Conservation (phyloP, 345 rosid species). For the Eucalyptus curtisii region DNA sequence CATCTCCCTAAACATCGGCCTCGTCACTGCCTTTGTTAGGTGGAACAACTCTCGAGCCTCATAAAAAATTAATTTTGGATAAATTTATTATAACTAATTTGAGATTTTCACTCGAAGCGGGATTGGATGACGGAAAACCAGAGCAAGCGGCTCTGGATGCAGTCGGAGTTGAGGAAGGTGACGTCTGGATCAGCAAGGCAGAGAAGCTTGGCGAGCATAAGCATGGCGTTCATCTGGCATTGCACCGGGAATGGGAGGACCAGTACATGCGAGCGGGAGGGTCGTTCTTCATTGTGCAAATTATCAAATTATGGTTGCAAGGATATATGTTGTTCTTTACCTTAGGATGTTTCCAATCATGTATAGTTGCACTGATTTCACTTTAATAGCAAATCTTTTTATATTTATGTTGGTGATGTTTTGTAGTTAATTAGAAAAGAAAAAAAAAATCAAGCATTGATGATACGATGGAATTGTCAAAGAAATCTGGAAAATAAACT, state of each 20-base stretch:
- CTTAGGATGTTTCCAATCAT: background rate
- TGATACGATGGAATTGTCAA: fast-evolving
- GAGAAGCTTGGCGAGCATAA: slow-evolving; percentile 49
- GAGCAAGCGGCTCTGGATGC: slow-evolving; percentile 17
- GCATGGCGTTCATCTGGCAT: slow-evolving; percentile 58
- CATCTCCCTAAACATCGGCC: background rate
- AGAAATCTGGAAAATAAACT: background rate
- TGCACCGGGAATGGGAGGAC: slow-evolving; percentile 46
- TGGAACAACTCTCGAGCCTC: background rate
- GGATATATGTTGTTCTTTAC: background rate
- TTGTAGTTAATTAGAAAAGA: background rate
- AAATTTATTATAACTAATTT: too few relatives aligned
- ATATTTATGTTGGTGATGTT: background rate
- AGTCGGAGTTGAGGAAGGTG: slow-evolving; percentile 40
- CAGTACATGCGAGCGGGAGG: slow-evolving; percentile 17
- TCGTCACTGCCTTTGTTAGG: background rate
- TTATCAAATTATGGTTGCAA: background rate
- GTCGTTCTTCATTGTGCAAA: background rate
- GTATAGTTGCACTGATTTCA: background rate
- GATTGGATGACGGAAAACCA: slow-evolving; percentile 8
- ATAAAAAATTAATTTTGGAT: too few relatives aligned
- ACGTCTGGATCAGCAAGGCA: slow-evolving; percentile 22
- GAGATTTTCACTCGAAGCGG: background rate
- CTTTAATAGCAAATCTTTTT: background rate
- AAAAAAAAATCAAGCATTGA: background rate